A percentile compares a stretch with the other conserved stretches of the same genome.
These are phyloP conservation scores for Talaromyces sp. DNA, from an alignment of 2,329 filamentous ascomycete species.

Conservation along the genomic window DNA sequence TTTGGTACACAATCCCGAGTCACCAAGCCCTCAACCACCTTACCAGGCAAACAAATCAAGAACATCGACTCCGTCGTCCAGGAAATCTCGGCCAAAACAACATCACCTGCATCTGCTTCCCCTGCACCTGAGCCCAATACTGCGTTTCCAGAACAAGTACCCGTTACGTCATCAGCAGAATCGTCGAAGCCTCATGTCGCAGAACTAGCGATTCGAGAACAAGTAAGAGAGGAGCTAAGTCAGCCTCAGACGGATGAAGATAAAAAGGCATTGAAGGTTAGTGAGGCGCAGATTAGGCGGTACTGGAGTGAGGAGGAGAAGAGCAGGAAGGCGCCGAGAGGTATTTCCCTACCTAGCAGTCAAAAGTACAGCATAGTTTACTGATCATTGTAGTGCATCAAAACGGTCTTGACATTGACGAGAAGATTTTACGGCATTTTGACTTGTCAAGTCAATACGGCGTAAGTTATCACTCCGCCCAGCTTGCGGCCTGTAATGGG, in stretches of 20 bases:
- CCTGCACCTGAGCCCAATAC: constrained; percentile 19
- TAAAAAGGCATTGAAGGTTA: constrained; percentile 59
- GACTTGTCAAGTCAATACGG: constrained; percentile 90
- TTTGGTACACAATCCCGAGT: constrained; percentile 58
- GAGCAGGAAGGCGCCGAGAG: constrained; percentile 61
- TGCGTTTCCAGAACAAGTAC: constrained; percentile 28
- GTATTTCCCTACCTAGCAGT: background rate
- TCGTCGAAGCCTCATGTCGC: constrained; percentile 32
- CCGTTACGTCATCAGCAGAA: constrained; percentile 25
- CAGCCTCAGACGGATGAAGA: constrained; percentile 36
- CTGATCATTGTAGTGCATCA: constrained; percentile 64
- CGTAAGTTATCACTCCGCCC: constrained; percentile 55
- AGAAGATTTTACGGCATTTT: constrained; percentile 88
- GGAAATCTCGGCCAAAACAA: constrained; percentile 6
- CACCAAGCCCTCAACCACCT: constrained; percentile 52
- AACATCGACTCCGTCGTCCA: constrained; percentile 16
- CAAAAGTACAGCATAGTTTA: background rate
- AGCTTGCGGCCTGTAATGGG: background rate
- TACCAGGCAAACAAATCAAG: constrained; percentile 25
- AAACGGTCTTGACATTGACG: constrained; percentile 64
- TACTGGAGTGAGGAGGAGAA: constrained; percentile 77
- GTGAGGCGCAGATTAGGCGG: constrained; percentile 64
- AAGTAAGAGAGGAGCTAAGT: constrained; percentile 45
- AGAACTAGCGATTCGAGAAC: constrained; percentile 43
- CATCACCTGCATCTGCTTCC: constrained; percentile 3